Evolutionary conservation across 2,329 filamentous ascomycete species (phyloP), one percentile per base, ranked within the genome.

Genomic region (Boeremia exigua): DNA sequence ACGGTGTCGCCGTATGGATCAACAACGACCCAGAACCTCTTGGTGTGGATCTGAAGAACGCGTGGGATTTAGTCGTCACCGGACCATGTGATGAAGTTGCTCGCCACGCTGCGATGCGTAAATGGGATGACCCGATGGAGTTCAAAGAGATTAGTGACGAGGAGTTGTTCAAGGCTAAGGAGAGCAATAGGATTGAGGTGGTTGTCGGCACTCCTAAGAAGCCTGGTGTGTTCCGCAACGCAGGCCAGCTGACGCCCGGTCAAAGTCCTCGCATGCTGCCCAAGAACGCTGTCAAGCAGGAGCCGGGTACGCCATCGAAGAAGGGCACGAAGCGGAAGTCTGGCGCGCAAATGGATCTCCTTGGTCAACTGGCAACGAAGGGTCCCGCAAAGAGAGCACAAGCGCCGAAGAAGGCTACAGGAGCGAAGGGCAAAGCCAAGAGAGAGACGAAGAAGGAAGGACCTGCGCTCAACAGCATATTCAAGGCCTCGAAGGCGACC

Each of bases 1-100:
- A 96, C 65, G 93, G 94, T 0, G 85, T 96, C 55, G 92, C 93
- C 0, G 88, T 96, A 45, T 99, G 94, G 92, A 91, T 99, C 77
- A 98, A 98, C 76, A 86, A 92, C 49, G 92, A 96, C 57, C 82
- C 90, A 0, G 90, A 92, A 62, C 95, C 95, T 1, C 84, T 88
- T 38, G 89, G 90, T 17, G 88, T 86, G 61, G 92, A 97, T 55
- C 88, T 98, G 60, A 93, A 94, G 71, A 89, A 96, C 60, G 92
- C 91, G 69, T 99, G 93, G 89, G 95, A 99, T 75, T 78, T 97
- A 57, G 86, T 98, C 15, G 89, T 99, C 32, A 87, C 87, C 62
- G 93, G 92, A 17, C 89, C 90, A 66, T 95, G 91, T 71, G 95
- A 99, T 72, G 88, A 92, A 61, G 89, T 99, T 34, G 95, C 95